phyloP scores from a whole-genome alignment of 495 filamentous ascomycete species.

The Xylaria flabelliformis region DNA sequence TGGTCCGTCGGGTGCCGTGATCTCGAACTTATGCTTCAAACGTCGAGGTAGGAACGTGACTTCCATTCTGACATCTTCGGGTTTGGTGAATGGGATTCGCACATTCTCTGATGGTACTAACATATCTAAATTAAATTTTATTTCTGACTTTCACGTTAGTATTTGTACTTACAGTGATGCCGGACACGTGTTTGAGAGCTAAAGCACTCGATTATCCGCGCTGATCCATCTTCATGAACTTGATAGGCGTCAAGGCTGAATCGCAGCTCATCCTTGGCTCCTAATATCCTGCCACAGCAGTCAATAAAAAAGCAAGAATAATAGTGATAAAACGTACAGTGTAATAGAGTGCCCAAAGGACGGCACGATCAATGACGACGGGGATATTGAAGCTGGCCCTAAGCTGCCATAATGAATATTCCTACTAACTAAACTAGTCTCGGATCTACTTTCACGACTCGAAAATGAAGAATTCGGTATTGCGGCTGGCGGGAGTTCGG shows the following conservation, averaged over 20 bases:
- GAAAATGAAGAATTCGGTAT: not conserved
- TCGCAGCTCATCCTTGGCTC: not conserved
- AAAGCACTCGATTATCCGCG: constrained; percentile 6
- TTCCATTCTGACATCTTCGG: constrained; percentile 23
- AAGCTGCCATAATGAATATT: not conserved
- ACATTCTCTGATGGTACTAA: constrained; percentile 25
- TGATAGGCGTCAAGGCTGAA: constrained; percentile 11
- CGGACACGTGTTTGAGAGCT: not conserved
- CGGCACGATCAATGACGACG: not conserved
- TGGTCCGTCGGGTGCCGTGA: constrained; percentile 6
- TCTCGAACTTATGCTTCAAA: constrained; percentile 29
- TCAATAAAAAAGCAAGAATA: not conserved
- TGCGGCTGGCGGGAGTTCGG: constrained; percentile 32
- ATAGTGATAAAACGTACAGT: not conserved
- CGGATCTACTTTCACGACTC: not conserved
- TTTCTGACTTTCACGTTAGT: not conserved
- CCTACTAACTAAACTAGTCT: not conserved
- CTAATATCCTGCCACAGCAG: not conserved
- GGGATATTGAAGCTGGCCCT: not conserved
- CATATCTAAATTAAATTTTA: not conserved
- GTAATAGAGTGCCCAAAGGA: not conserved
- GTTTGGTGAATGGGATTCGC: constrained; percentile 33
- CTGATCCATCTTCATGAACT: not conserved
- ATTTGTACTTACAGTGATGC: constrained; percentile 11
- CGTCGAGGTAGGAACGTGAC: constrained; percentile 15